phyloP scores from a whole-genome alignment of 192 early-diverging fungal species.

The Endogone sp. region DNA sequence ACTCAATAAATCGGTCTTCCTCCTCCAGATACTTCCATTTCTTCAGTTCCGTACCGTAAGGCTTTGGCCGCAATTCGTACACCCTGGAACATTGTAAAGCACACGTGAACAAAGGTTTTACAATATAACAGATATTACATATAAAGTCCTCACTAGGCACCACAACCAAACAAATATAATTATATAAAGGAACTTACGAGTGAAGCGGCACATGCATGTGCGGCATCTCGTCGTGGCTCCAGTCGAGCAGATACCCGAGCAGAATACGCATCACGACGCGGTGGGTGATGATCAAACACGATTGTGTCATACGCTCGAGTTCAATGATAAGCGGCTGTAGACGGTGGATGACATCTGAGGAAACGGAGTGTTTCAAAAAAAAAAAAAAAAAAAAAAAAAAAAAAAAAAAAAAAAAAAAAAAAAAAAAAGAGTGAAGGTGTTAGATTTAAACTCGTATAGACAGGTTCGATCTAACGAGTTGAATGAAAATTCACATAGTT shows the following conservation, averaged over 20 bases:
- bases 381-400: no score
- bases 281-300: slow-evolving; percentile 88
- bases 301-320: slow-evolving; percentile 87
- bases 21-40: slow-evolving; percentile 33
- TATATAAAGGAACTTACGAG: no score
- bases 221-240: slow-evolving; percentile 33
- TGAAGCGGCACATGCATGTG: slow-evolving; percentile 38
- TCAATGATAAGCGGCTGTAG: slow-evolving; percentile 93
- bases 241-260: slow-evolving; percentile 85
- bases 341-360: slow-evolving; percentile 87
- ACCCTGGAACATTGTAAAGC: slow-evolving; percentile 15
- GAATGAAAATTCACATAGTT: no score
- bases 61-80: slow-evolving; percentile 33
- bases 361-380: background rate
- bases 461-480: no score
- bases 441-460: no score
- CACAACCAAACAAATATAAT: no score
- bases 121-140: background rate
- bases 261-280: slow-evolving; percentile 88
- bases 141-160: background rate
- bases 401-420: background rate
- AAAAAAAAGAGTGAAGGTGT: background rate
- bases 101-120: background rate
- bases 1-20: slow-evolving; percentile 17
- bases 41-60: slow-evolving; percentile 32